Conservation (phyloP, 2,329 filamentous ascomycete species). For the Nannizziopsis arthrosporioides region DNA sequence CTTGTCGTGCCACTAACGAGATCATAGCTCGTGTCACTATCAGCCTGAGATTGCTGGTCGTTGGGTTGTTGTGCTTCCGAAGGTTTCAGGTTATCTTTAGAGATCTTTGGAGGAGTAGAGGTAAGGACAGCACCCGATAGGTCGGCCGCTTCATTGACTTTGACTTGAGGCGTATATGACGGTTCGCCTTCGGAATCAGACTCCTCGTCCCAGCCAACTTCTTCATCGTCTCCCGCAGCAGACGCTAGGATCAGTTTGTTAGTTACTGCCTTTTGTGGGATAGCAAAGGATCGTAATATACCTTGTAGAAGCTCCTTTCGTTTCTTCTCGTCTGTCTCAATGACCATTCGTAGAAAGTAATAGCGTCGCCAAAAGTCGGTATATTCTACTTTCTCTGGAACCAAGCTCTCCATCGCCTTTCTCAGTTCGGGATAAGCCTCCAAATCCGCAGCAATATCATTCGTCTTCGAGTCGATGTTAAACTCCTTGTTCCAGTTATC, state of each 20-base stretch:
- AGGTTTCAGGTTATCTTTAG: conserved; percentile 46
- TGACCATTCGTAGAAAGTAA: conserved; percentile 84
- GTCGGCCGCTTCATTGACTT: conserved; percentile 26
- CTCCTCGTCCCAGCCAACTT: conserved; percentile 60
- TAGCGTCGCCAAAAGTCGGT: conserved; percentile 85
- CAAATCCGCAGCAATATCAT: conserved; percentile 67
- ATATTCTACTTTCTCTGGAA: conserved; percentile 88
- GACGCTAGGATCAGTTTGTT: neutral
- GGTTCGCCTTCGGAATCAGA: conserved; percentile 46
- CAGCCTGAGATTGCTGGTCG: conserved; percentile 79
- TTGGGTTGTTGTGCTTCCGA: conserved; percentile 59
- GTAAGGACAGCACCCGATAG: conserved; percentile 21
- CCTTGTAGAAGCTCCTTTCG: conserved; percentile 84
- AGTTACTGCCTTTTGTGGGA: neutral
- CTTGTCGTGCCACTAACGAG: conserved; percentile 73
- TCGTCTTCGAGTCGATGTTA: conserved; percentile 71
- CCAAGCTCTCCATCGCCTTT: conserved; percentile 83
- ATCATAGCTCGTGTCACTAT: conserved; percentile 94
- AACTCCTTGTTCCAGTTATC: conserved; percentile 61
- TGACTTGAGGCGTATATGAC: conserved; percentile 33
- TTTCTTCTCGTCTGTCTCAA: conserved; percentile 84
- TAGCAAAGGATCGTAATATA: conserved; percentile 33
- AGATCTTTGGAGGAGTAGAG: conserved; percentile 22
- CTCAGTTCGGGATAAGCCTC: conserved; percentile 78
- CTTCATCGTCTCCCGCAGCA: conserved; percentile 51